Base-by-base conservation (phyloP, 805 yeast genomes). In the Clavispora vitiphila region DNA sequence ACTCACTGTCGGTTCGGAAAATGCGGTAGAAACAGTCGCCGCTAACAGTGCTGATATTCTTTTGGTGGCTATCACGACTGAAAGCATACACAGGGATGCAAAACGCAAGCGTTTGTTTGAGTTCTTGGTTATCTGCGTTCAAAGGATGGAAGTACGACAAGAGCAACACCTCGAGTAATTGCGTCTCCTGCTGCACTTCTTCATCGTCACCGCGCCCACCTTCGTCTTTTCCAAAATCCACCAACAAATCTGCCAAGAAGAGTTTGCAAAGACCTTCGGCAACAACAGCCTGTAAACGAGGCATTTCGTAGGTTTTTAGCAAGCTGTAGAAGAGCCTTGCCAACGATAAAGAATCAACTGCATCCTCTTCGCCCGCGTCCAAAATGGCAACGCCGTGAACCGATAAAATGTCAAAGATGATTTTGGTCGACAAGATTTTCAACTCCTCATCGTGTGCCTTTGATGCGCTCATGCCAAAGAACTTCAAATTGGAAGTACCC, bases 221-320 rank as follows among this genome's bases (percentile, higher is more conserved):
- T 11, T 44, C 49, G 10, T 42, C 49, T 14, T 48, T 43, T 2
- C 56, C 56, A 36, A 52, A 52, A 54, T 84, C 89, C 6, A 71
- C 74, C 42, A 89, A 72, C 16, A 86, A 74, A 49, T 85, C 95
- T 12, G 91, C 84, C 40, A 93, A 68, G 51, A 82, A 79, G 38
- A 91, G 65, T 64, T 91, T 90, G 54, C 90, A 86, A 20, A 90
- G 65, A 0, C 96, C 95, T 55, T 87, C 95, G 0, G 91, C 96
- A 8, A 91, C 84, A 1, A 80, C 71, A 0, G 91, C 81, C 58
- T 87, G 96, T 15, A 88, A 72, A 21, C 74, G 76, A 1, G 86
- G 86, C 50, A 76, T 66, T 4, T 74, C 74, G 43, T 67, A 67
- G 48, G 74, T 74, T 54, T 78, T 76, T 50, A 86, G 65, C 1